Conservation (phyloP, 208 protist species). For the Leishmania tropica region DNA sequence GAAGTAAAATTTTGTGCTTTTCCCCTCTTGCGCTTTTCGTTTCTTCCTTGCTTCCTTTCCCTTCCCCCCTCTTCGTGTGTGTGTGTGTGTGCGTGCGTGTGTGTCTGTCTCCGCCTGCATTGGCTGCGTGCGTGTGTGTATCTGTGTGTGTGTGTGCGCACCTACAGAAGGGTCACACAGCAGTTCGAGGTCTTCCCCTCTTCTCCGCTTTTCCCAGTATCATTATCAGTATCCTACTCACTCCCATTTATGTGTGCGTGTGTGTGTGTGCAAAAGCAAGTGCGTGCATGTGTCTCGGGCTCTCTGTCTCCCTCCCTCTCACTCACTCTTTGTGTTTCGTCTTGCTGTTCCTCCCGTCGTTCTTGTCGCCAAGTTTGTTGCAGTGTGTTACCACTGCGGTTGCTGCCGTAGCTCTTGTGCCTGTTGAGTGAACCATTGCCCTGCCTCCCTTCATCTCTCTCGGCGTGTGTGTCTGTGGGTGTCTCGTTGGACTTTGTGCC, state of each 20-base stretch:
- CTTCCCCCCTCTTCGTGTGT: neutral
- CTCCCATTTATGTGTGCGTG: neutral
- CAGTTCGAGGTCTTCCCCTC: neutral
- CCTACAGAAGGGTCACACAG: neutral
- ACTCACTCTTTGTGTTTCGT: neutral
- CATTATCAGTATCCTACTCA: neutral
- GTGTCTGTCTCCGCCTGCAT: neutral
- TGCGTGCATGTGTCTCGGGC: neutral
- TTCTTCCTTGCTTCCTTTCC: neutral
- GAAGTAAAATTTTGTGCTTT: conserved; percentile 2
- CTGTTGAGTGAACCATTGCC: neutral
- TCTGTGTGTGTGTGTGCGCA: neutral
- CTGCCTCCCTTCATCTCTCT: neutral
- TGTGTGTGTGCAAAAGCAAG: neutral
- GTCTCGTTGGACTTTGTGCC: neutral
- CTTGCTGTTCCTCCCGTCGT: neutral
- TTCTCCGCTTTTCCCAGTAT: neutral
- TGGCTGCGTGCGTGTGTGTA: neutral
- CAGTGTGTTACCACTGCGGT: neutral
- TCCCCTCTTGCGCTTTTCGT: conserved; percentile 4
- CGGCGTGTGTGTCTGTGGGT: neutral
- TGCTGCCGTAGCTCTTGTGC: neutral
- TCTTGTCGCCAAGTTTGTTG: neutral
- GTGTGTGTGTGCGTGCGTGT: neutral
- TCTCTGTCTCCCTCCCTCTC: neutral